Evolutionary conservation across 1,284 basidiomycete species (phyloP), one percentile per base, ranked within the genome.

Genomic region (Ceratobasidium theobromae): DNA sequence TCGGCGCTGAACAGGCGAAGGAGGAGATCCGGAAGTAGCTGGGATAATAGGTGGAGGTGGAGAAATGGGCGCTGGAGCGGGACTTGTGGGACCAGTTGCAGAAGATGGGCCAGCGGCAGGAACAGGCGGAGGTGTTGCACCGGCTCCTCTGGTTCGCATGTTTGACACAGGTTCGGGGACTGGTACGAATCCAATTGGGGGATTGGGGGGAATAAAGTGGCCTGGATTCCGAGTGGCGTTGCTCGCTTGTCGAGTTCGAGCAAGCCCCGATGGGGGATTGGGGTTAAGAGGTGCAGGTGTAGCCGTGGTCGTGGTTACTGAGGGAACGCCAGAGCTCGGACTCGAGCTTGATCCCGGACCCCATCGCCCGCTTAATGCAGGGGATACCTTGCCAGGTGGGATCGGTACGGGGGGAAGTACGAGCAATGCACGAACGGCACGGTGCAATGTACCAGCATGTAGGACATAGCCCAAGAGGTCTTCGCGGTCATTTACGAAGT

Each of bases 401-500:
- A 64, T 35, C 16, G 58, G 58, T 8, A 64, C 48, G n/a, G 58
- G 58, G 12, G 58, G 58, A 4, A 64, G 38, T 0, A 40, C 27
- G 9, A 64, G 46, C 1, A 64, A 21, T 3, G 58, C 58, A 16
- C 48, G 28, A 14, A 41, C 35, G 16, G 46, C 58, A n/a, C 58
- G 46, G 14, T 51, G 58, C 14, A 64, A 35, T 1, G 58, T 64
- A 1, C 58, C 58, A 16, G 58, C 58, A n/a, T 52, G 48, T 4
- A 64, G 27, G 1, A 48, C 58, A 6, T 25, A 23, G 38, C 32
- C 30, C 27, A 51, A 43, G 11, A 64, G 43, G 14, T 64, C 58
- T 25, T 21, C n/a, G 3, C 58, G 58, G 25, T 64, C 58, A 40
- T 51, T 64, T 27, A 64, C 58, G 21, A 64, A 64, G 27, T 64